phyloP scores from a whole-genome alignment of 2,329 filamentous ascomycete species.

The Cadophora sp. region DNA sequence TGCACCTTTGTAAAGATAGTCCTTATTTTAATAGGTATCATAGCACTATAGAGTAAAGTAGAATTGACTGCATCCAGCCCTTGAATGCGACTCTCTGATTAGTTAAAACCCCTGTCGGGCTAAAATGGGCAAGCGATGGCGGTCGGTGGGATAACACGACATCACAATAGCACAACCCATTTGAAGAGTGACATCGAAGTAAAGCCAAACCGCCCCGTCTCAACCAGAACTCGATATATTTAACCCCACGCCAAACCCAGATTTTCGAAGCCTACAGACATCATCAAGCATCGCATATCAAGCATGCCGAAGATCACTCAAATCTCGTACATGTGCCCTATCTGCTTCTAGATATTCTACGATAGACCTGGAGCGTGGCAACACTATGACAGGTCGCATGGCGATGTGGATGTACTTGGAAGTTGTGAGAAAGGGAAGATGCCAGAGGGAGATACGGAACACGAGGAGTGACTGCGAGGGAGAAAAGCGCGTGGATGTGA shows the following conservation, averaged over 20 bases:
- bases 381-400: slow-evolving; percentile 7
- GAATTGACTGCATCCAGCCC: too few relatives aligned
- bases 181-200: too few relatives aligned
- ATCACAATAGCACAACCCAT: too few relatives aligned
- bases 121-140: too few relatives aligned
- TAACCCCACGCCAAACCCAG: not conserved
- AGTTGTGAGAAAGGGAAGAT: not conserved
- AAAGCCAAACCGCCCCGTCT: too few relatives aligned
- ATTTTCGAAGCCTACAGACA: not conserved
- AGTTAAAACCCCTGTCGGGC: too few relatives aligned
- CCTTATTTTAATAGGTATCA: too few relatives aligned
- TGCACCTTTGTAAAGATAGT: too few relatives aligned
- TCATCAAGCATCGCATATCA: not conserved
- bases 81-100: too few relatives aligned
- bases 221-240: too few relatives aligned
- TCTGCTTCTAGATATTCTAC: slow-evolving; percentile 4
- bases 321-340: not conserved
- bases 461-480: not conserved
- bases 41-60: too few relatives aligned
- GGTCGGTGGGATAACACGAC: too few relatives aligned
- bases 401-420: not conserved
- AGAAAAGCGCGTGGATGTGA: not conserved
- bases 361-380: not conserved
- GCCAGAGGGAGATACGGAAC: not conserved
- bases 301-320: slow-evolving; percentile 2